Base-by-base conservation (phyloP, 2,329 filamentous ascomycete species). In the Chrysoporthe austroafricana region DNA sequence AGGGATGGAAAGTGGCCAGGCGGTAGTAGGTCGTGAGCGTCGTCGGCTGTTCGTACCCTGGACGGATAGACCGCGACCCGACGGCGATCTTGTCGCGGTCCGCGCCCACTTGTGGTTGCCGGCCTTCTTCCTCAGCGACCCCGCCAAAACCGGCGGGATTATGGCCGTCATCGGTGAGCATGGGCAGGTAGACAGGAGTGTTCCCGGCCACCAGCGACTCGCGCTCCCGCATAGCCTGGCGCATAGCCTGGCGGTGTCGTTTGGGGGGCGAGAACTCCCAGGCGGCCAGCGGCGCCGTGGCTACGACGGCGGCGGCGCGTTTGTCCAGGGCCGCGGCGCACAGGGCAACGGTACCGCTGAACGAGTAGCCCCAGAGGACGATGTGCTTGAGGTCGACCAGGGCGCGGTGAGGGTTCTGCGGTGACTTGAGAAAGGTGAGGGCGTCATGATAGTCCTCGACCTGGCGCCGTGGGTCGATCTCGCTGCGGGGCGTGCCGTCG, bases 401-500 rank as follows among this genome's bases (percentile, higher is more conserved):
- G 3, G 54, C 21, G 44, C 61, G 64, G n/a, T 34, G 18, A 43
- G 42, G 42, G 42, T 43, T 43, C 42, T 43, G 42, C 8, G 42
- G 8, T 14, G 42, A 43, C n/a, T 34, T 32, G 42, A 56, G 54
- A 56, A 61, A 66, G 42, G 64, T 66, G n/a, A 66, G 18, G 18
- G 58, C 64, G 56, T 66, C 64, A 42, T 56, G 64, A 42, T 62
- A 42, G 57, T 66, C 64, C 42, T 57, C 42, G 56, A 66, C 43
- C 14, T 62, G 26, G 52, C 52, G 52, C 6, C 21, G 21, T 21
- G 79, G 80, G 59, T 80, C 71, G 56, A 79, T 76, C 6, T 81
- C 73, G 59, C 79, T 78, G 14, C 79, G 75, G 1, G 80, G 79
- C 7, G 69, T 6, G 6, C 80, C 80, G 32, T 79, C 79, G 50